Base-by-base conservation (phyloP, 768 basidiomycete species). In the Suillus spraguei region DNA sequence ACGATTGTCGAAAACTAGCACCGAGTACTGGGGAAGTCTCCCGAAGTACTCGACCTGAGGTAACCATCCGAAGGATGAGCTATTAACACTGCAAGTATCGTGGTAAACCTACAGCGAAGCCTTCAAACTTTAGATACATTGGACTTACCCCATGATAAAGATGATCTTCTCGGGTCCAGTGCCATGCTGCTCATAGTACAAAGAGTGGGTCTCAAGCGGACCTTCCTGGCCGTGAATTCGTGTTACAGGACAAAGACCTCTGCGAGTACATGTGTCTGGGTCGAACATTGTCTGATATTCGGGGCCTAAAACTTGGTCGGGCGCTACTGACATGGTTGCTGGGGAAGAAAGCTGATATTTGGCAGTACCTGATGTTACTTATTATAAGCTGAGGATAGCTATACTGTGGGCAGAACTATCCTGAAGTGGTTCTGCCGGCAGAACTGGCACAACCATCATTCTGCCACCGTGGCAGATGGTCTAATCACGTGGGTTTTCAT, bases 141-240 rank as follows among this genome's bases (percentile, higher is more conserved):
- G 41, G 4, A 60, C 69, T 62, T 54, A 79, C 84, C 93, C 92
- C 91, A 91, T 92, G 67, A 95, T 87, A 67, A 92, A 85, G 1
- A 94, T 70, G 20, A 94, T 72, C 69, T 91, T 92, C 64, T 82
- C 79, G 11, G 82, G 81, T 0, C 88, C 88, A 4, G 66, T 76
- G 4, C 92, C 93, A 72, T 95, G 93, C 46, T 87, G 82, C 72
- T 93, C 91, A 65, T 83, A 94, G 74, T 94, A 95, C 2, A 94
- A 78, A 1, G 89, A 90, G 69, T 92, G 90, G 58, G 84, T 87
- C 69, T 90, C 84, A 3, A 87, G 64, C 0, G 81, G 73, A 59
- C 80, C 76, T n/a, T 74, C 78, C 67, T 85, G 81, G 17, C 78
- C 75, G 33, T 80, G 79, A 5, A 86, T 75, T 35, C 78, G 69